These are phyloP conservation scores for Podila verticillata DNA, from an alignment of 192 early-diverging fungal genomes.

Conservation along the genomic window DNA sequence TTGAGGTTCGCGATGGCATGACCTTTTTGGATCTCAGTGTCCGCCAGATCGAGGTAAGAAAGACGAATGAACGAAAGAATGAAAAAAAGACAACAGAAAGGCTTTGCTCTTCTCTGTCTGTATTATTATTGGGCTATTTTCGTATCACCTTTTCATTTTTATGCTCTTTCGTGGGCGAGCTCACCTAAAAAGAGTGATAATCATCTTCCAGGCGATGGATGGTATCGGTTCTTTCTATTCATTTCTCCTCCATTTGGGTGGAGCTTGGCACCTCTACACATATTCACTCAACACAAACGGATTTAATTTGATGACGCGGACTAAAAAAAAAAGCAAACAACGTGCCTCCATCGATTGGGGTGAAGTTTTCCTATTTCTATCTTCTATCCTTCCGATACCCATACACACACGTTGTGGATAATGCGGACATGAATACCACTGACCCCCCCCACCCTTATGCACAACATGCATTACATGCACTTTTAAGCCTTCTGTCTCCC, in stretches of 20 bases:
- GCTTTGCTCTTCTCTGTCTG: neutral
- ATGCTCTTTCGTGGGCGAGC: neutral
- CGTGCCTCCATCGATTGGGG: neutral
- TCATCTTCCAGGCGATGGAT: neutral
- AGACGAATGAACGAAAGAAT: no score
- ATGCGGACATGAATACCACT: neutral
- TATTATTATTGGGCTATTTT: slow-evolving; percentile 1
- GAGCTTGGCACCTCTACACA: neutral
- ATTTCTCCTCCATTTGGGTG: neutral
- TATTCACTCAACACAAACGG: no score
- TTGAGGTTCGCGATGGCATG: slow-evolving; percentile 98
- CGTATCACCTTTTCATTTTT: neutral
- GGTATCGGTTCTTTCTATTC: neutral
- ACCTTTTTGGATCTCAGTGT: slow-evolving; percentile 99
- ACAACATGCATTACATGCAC: no score
- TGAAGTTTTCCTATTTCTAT: neutral
- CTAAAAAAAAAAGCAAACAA: neutral
- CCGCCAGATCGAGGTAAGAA: slow-evolving; percentile 92
- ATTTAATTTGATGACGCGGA: neutral
- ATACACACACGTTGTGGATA: no score
- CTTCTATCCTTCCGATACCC: neutral
- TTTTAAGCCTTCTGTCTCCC: no score
- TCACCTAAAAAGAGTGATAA: neutral
- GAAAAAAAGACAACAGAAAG: neutral
- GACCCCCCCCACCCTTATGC: no score